Percentiles rank a stretch among this genome's conserved stretches.
Conservation (phyloP, 192 early-diverging fungal species). For the Mortierella antarctica region DNA sequence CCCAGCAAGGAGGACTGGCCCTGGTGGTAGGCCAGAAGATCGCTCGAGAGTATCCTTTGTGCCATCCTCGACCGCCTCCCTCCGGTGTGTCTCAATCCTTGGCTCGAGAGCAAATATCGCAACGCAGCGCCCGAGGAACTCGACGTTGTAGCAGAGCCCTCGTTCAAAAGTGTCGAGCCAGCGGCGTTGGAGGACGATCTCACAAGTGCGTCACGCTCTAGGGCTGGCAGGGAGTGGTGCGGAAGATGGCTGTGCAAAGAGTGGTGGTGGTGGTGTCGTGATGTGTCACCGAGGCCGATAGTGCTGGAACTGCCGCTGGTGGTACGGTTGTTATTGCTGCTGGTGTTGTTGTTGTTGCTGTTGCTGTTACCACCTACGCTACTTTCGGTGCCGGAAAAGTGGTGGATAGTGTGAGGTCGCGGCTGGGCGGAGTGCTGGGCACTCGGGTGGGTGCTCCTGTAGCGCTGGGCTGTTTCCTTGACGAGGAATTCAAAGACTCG, state of each 20-base stretch:
- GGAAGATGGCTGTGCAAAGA: not conserved
- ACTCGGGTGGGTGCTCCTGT: constrained; percentile 23
- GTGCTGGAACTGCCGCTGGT: not conserved
- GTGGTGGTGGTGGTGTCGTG: constrained; percentile 10
- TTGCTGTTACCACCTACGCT: constrained; percentile 1
- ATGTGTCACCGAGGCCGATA: no score
- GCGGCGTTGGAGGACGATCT: constrained; percentile 3
- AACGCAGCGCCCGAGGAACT: constrained; percentile 26
- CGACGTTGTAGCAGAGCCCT: not conserved
- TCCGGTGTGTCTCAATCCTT: constrained; percentile 1
- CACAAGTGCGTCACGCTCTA: constrained; percentile 9
- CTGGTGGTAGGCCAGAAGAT: constrained; percentile 18
- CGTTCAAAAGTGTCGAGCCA: constrained; percentile 1
- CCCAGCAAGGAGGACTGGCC: constrained; percentile 16
- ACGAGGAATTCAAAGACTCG: constrained; percentile 45
- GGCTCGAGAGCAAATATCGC: constrained; percentile 24
- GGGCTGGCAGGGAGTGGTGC: not conserved
- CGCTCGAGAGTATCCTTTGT: constrained; percentile 18
- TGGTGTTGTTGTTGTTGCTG: constrained; percentile 5
- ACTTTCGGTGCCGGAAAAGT: not conserved
- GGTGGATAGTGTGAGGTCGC: constrained; percentile 31
- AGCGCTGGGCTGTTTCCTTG: constrained; percentile 41
- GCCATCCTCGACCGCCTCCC: constrained; percentile 31
- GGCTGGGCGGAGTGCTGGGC: constrained; percentile 2
- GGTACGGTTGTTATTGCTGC: not conserved